phyloP scores from a whole-genome alignment of 495 filamentous ascomycete species.

The Hapsidospora chrysogenum region DNA sequence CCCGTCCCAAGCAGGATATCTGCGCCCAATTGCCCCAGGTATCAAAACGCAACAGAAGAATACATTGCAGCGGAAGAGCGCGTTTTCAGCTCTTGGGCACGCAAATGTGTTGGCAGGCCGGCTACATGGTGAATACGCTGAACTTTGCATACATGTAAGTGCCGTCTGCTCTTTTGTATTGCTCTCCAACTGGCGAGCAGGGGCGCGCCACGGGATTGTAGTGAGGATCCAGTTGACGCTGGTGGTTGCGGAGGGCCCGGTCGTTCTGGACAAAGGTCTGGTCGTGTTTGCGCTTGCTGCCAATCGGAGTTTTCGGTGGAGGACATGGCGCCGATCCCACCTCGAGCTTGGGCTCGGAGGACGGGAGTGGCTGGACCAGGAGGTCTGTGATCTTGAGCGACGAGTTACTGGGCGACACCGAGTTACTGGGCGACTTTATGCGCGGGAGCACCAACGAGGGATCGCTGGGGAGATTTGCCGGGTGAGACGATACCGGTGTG shows the following conservation, averaged over 20 bases:
- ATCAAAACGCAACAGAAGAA: no score
- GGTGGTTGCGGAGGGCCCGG: conserved; percentile 30
- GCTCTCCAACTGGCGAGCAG: background rate
- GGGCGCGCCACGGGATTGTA: conserved; percentile 4
- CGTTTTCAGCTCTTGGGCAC: no score
- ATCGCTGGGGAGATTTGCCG: no score
- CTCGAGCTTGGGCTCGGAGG: background rate
- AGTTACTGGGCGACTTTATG: no score
- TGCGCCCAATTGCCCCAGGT: no score
- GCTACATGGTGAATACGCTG: no score
- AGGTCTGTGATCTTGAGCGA: conserved; percentile 4
- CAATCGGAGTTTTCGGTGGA: conserved; percentile 4
- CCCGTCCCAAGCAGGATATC: no score
- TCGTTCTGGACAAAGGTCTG: conserved; percentile 8
- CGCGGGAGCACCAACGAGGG: no score
- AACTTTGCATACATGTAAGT: no score
- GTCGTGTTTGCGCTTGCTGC: conserved; percentile 12
- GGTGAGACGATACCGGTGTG: background rate
- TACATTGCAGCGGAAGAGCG: no score
- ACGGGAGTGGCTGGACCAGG: conserved; percentile 1
- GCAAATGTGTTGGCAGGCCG: no score
- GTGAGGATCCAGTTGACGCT: conserved; percentile 27
- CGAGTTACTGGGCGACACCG: no score
- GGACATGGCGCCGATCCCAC: conserved; percentile 3
- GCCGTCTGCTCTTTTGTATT: conserved; percentile 1